Base-by-base conservation (phyloP, 306 rosid species). In the Medicago lupulina region DNA sequence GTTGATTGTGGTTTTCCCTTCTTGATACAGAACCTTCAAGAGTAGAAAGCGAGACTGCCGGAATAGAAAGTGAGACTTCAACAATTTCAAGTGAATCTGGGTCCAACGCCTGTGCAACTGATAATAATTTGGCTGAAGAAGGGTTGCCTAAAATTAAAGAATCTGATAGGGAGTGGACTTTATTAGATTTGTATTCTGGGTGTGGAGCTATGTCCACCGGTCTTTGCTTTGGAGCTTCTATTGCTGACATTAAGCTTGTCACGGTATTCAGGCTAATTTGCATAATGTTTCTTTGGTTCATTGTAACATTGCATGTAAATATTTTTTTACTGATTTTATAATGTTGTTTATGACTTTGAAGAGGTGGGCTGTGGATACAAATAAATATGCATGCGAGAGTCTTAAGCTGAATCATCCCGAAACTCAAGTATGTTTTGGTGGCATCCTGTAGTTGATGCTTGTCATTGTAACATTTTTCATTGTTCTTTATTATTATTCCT, bases 181-280 rank as follows among this genome's bases (percentile, higher is more conserved):
- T 82, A 14, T 36, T 85, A 1, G 88, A 85, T 47, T 67, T 85
- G 67, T 85, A 82, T 67, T 67, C 88, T 25, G 88, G 88, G 0
- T 82, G 88, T 60, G 88, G 88, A 58, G 88, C 86, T 5, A 85
- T 85, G 88, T 85, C 88, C 50, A 85, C 88, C 0, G 88, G 88
- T 8, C 86, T 85, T 34, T 74, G 88, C 67, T 43, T 79, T 1
- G 88, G 88, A 17, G 88, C 88, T 14, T 44, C 79, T 14, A 21
- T 79, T 19, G 77, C 84, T 13, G 84, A 80, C 9, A 55, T 82
- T 16, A 85, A 82, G 25, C 88, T 85, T 60, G 80, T 79, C 41
- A 82, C 88, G 3, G 88, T 85, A 82, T 7, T 76, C 60, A 36
- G 53, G 36, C 31, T 54, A 43, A 19, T 15, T 28, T 75, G 4